Percentiles rank a stretch among this genome's conserved stretches.
Evolutionary conservation across 805 yeast genomes (phyloP).

Genomic region (Yarrowia sp.): DNA sequence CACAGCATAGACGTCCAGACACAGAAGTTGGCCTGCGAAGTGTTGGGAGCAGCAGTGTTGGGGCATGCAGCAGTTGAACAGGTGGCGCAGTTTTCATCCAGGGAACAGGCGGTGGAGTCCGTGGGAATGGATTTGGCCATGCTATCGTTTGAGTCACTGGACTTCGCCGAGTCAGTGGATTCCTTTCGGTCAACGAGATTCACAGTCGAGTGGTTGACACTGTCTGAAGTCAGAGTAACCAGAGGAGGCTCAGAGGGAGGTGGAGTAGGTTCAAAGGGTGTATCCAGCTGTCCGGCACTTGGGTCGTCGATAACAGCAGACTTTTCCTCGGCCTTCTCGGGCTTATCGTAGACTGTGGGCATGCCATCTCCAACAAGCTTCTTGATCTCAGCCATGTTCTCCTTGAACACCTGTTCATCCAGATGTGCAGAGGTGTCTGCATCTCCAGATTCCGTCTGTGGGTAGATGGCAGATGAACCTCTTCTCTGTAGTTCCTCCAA

Average conservation of each 20-base stretch:
- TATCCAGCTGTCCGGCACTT: background rate
- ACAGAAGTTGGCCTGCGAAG: slow-evolving; percentile 74
- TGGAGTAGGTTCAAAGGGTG: slow-evolving; percentile 6
- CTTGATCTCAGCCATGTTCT: slow-evolving; percentile 13
- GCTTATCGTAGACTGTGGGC: slow-evolving; percentile 5
- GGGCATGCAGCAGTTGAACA: background rate
- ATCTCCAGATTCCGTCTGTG: slow-evolving; percentile 6
- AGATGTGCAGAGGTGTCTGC: slow-evolving; percentile 8
- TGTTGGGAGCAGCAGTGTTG: slow-evolving; percentile 42
- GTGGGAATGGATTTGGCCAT: slow-evolving; percentile 10
- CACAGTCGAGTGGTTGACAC: slow-evolving; percentile 12
- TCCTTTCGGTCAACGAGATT: slow-evolving; percentile 11
- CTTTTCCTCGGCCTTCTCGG: background rate
- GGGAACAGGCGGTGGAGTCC: background rate
- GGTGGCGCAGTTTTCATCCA: slow-evolving; percentile 8
- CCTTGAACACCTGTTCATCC: slow-evolving; percentile 1
- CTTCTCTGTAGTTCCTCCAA: slow-evolving; percentile 12
- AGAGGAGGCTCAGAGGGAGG: slow-evolving; percentile 1
- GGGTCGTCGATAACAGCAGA: slow-evolving; percentile 2
- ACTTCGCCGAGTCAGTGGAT: slow-evolving; percentile 10
- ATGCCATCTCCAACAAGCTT: slow-evolving; percentile 19
- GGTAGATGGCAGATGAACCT: slow-evolving; percentile 3
- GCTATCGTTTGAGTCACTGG: slow-evolving; percentile 10
- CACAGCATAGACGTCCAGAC: slow-evolving; percentile 92
- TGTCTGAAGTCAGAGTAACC: slow-evolving; percentile 10